phyloP scores from a whole-genome alignment of 352 stramenopile genomes.

The Globisporangium polare region DNA sequence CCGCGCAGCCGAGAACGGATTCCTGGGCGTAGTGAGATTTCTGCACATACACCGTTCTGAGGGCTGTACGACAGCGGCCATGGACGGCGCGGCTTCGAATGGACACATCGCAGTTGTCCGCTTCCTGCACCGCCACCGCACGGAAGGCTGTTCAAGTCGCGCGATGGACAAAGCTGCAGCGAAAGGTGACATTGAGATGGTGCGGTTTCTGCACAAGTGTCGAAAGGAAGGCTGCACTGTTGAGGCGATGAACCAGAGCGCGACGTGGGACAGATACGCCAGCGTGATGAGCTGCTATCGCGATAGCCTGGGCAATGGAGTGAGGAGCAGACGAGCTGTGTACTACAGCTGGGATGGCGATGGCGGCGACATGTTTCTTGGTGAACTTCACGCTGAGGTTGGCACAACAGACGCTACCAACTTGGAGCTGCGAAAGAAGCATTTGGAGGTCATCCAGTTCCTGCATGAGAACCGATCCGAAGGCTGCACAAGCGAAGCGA shows the following conservation, averaged over 20 bases:
- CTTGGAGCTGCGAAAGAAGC: not conserved
- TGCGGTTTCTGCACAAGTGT: not conserved
- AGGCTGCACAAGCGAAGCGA: not conserved
- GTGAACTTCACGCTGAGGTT: not conserved
- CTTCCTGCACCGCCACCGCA: conserved; percentile 1
- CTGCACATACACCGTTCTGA: conserved; percentile 3
- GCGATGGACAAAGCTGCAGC: conserved; percentile 6
- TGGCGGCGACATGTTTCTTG: not conserved
- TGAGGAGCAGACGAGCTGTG: not conserved
- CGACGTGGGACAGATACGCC: not conserved
- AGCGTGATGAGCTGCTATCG: not conserved
- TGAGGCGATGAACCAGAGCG: not conserved
- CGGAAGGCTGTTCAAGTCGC: not conserved
- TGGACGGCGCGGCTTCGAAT: not conserved
- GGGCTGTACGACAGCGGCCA: not conserved
- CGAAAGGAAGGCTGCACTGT: not conserved
- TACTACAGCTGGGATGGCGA: not conserved
- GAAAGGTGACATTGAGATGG: not conserved
- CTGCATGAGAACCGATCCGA: conserved; percentile 2
- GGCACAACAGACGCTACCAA: not conserved
- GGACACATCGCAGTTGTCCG: conserved; percentile 1
- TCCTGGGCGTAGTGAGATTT: not conserved
- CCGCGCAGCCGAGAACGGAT: not conserved
- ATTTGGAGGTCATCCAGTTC: not conserved
- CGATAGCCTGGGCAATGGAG: not conserved